Evolutionary conservation across 257 asterid genomes (phyloP), one percentile per base, ranked within the genome.

Genomic region (Solanum bukasovii): DNA sequence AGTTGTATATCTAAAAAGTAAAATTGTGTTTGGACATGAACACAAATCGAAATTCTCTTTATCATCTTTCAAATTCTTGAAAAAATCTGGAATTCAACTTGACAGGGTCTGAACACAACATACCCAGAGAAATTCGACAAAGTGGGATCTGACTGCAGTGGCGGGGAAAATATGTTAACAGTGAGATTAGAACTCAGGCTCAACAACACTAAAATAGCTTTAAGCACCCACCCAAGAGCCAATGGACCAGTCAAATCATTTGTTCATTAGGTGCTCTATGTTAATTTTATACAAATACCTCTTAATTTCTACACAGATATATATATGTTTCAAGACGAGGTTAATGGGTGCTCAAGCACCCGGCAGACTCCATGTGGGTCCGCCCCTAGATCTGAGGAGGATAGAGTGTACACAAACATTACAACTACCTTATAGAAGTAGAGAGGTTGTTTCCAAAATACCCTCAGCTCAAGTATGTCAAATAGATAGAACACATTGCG

Each of bases 361-460:
- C 63, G 0, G 0, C 0, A 0, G 9, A 52, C n/a, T 52, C 1
- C 0, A 18, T 52, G 0, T 52, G 4, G 10, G n/a, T 52, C 1
- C 4, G 1, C 23, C 63, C 63, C 0, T 52, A 0, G 1, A 6
- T 52, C 10, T 18, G 9, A 6, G 2, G 5, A 67, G 20, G 1
- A 0, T 1, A 67, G 2, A 12, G 9, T 11, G 20, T 25, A 1
- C 8, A 0, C 2, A 25, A 1, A 25, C 10, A 0, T 9, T 23
- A 63, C 31, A 7, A 63, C 31, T 63, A n/a, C 1, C 0, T 63
- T 5, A n/a, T 0, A 59, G 2, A 59, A 0, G 1, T 9, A n/a
- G 14, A 63, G 7, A 63, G 0, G 0, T 0, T 63, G 0, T 67
- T 67, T 67, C 0, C 1, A 9, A 25, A 5, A 67, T 29, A 65